A percentile compares a stretch with the other conserved stretches of the same genome.
phyloP scores from a whole-genome alignment of 768 basidiomycete species.

The Boletus sp. region DNA sequence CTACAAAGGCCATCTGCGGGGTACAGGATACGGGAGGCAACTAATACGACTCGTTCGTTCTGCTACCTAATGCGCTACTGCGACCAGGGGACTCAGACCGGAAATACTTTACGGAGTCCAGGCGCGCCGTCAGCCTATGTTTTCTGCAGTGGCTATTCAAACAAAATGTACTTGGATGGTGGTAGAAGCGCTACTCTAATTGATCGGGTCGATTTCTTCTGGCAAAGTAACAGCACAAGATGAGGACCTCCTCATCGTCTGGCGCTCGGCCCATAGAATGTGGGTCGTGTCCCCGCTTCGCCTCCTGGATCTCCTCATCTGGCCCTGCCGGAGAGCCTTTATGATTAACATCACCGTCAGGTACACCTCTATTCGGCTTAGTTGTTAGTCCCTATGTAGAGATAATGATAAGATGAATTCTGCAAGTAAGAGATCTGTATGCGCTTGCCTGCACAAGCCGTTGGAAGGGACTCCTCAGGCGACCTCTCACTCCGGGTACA shows the following conservation, averaged over 20 bases:
- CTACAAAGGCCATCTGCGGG: too few species aligned
- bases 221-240: slow-evolving; percentile 28
- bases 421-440: not conserved
- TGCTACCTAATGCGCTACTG: too few species aligned
- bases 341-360: not conserved
- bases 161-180: not conserved
- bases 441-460: slow-evolving; percentile 17
- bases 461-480: slow-evolving; percentile 10
- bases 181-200: not conserved
- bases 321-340: not conserved
- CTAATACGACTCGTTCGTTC: too few species aligned
- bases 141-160: not conserved
- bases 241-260: slow-evolving; percentile 21
- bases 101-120: too few species aligned
- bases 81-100: too few species aligned
- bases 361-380: not conserved
- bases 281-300: slow-evolving; percentile 1
- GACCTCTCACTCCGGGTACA: not conserved
- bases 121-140: too few species aligned
- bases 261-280: not conserved
- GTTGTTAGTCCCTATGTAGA: slow-evolving; percentile 7
- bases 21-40: too few species aligned
- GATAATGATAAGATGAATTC: not conserved
- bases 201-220: slow-evolving; percentile 16
- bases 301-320: not conserved